These are phyloP conservation scores for Cryptosporidium tyzzeri DNA, from an alignment of 169 alveolate species.

Conservation along the genomic window DNA sequence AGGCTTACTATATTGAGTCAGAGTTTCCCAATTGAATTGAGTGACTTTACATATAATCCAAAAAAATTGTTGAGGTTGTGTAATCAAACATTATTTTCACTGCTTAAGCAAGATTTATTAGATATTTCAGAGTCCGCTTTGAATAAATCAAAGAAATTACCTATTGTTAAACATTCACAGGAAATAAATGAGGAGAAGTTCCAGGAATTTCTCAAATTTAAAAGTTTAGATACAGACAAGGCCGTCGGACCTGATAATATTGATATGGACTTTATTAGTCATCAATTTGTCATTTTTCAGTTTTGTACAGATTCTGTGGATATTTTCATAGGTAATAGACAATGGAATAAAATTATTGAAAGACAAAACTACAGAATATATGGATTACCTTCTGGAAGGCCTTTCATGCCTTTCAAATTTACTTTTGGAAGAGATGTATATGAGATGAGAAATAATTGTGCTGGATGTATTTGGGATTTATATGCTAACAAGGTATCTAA, in stretches of 20 bases:
- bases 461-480: conserved; percentile 64
- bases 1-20: conserved; percentile 33
- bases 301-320: conserved; percentile 69
- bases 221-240: neutral
- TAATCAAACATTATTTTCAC: neutral
- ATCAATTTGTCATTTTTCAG: conserved; percentile 36
- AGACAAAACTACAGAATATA: conserved; percentile 40
- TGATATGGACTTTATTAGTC: neutral
- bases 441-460: conserved; percentile 72
- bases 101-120: conserved; percentile 5
- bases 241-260: neutral
- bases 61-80: conserved; percentile 22
- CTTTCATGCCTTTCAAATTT: conserved; percentile 59
- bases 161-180: neutral
- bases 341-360: conserved; percentile 56
- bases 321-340: conserved; percentile 57
- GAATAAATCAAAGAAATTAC: conserved; percentile 1
- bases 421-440: conserved; percentile 53
- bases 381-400: conserved; percentile 71
- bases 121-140: conserved; percentile 29
- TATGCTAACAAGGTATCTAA: conserved; percentile 12
- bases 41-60: neutral
- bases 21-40: conserved; percentile 31
- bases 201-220: conserved; percentile 15
- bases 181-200: conserved; percentile 2